Evolutionary conservation across 768 basidiomycete genomes (phyloP), one percentile per base, ranked within the genome.

Genomic region (Tricholoma terreum): DNA sequence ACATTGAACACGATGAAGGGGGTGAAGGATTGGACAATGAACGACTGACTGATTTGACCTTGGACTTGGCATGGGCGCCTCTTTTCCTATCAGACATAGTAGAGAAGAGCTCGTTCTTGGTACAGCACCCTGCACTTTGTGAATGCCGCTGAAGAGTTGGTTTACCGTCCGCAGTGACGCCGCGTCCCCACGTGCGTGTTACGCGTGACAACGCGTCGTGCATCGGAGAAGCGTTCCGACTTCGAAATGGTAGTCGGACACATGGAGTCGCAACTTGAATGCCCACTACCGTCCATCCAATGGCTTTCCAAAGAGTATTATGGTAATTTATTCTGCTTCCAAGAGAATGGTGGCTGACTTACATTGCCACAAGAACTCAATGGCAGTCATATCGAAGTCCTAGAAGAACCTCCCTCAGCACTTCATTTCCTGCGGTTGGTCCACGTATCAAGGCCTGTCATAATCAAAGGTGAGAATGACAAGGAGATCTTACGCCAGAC

Each of bases 351-450:
- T 15, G 12, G 21, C 33, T 55, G 31, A 52, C 17, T 8, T 14
- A 6, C 6, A 38, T 17, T 48, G 22, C 49, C 11, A 22, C 15
- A 56, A 89, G 87, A 84, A 57, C 67, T 86, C 65, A 89, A 90
- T 63, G 85, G 85, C 14, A 66, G 71, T 34, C 71, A 76, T 22
- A 75, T 81, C 53, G 77, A 81, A 38, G 69, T 78, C 15, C 69
- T 89, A 7, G 73, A 83, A 33, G 56, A 63, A 11, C 80, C 85
- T 12, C 91, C 92, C 22, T 80, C 84, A 0, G 70, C 89, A 6
- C 63, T 91, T 19, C 83, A 92, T 65, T 92, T 93, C 63, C 76
- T 84, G 36, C 75, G 84, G 51, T 71, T 92, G 15, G 79, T 87
- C 5, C 82, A 85, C 60, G 75, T 89, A 46, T 84, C 85, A 11